phyloP scores from a whole-genome alignment of 2,329 filamentous ascomycete genomes.

The Cercospora canescens region DNA sequence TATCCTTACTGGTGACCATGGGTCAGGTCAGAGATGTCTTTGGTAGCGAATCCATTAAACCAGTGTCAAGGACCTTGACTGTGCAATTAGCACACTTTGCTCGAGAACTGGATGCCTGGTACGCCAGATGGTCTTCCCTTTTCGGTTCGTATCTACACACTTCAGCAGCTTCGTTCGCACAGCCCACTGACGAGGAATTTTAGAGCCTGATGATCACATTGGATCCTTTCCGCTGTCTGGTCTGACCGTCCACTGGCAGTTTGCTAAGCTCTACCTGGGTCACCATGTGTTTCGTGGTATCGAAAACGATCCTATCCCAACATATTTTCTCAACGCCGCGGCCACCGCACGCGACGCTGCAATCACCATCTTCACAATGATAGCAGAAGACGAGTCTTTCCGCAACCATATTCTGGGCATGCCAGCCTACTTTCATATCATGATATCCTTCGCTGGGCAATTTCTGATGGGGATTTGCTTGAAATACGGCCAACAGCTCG shows the following conservation, averaged over 20 bases:
- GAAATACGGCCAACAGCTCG: conserved; percentile 39
- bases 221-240: conserved; percentile 35
- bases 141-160: conserved; percentile 11
- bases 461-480: conserved; percentile 53
- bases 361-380: conserved; percentile 47
- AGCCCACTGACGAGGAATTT: conserved; percentile 22
- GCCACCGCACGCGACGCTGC: conserved; percentile 51
- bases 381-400: conserved; percentile 47
- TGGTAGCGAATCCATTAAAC: conserved; percentile 55
- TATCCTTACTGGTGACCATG: conserved; percentile 59
- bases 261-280: conserved; percentile 56
- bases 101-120: conserved; percentile 52
- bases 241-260: conserved; percentile 53
- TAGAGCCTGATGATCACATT: conserved; percentile 46
- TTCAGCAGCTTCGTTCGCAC: too few relatives aligned
- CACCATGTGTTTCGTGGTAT: conserved; percentile 51
- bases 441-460: conserved; percentile 56
- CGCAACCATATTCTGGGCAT: conserved; percentile 45
- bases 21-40: conserved; percentile 57
- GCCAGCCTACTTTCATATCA: conserved; percentile 54
- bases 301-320: conserved; percentile 49
- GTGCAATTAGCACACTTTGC: conserved; percentile 49
- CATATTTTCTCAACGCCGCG: conserved; percentile 48
- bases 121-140: conserved; percentile 23
- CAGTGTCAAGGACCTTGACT: conserved; percentile 53